Conservation (phyloP, 768 basidiomycete species). For the Boletus sp. region DNA sequence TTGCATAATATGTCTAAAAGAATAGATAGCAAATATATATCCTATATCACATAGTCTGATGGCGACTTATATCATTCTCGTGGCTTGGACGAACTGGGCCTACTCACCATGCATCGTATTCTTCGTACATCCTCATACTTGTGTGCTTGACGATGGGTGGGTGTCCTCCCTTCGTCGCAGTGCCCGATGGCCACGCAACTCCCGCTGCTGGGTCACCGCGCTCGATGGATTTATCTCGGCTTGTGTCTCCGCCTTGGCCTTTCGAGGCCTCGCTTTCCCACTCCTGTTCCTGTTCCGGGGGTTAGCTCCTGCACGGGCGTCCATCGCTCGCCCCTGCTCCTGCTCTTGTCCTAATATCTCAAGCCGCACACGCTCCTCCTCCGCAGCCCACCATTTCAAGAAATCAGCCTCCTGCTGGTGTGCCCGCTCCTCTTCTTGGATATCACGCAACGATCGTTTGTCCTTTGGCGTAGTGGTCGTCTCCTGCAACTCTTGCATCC, state of each 20-base stretch:
- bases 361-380: constrained; percentile 65
- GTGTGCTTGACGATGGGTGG: neutral
- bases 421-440: constrained; percentile 79
- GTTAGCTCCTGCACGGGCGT: neutral
- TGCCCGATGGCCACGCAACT: neutral
- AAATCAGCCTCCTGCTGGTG: constrained; percentile 74
- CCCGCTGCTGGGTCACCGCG: neutral
- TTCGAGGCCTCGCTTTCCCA: constrained; percentile 4
- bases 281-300: constrained; percentile 3
- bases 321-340: neutral
- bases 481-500: constrained; percentile 62
- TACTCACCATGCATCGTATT: neutral
- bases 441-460: constrained; percentile 69
- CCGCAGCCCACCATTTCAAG: constrained; percentile 83
- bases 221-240: neutral
- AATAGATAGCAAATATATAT: neutral
- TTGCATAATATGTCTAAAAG: neutral
- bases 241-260: constrained; percentile 5
- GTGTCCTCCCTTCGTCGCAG: neutral
- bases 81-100: neutral
- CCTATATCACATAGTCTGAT: neutral
- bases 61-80: neutral
- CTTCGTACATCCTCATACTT: neutral
- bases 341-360: constrained; percentile 35
- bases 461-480: constrained; percentile 38